Evolutionary conservation across 306 rosid species (phyloP).

Genomic region (Cucumis cinereus): DNA sequence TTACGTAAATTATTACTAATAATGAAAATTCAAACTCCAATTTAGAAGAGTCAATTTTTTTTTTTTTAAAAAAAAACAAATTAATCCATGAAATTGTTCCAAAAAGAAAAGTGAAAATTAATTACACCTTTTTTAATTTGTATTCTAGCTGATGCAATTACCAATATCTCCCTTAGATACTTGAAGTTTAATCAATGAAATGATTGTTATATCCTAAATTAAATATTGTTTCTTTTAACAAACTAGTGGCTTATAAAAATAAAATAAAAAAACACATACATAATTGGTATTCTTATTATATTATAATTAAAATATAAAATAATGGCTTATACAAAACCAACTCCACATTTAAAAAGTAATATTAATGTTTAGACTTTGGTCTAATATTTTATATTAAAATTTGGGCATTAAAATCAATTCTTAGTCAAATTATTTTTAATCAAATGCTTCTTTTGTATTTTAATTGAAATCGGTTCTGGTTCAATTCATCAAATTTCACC

Average conservation of each 20-base stretch:
- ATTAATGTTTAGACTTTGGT: background rate
- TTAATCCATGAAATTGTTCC: background rate
- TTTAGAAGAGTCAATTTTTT: background rate
- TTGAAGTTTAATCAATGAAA: background rate
- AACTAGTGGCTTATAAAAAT: background rate
- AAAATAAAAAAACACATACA: too few species aligned
- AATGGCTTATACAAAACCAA: background rate
- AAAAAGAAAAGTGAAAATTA: background rate
- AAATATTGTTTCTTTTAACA: background rate
- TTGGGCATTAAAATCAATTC: background rate
- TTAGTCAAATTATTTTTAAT: background rate
- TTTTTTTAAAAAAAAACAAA: background rate
- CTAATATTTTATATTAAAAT: background rate
- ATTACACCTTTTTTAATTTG: background rate
- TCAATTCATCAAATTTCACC: background rate
- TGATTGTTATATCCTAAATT: background rate
- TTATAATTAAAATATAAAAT: background rate
- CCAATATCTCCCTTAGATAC: background rate
- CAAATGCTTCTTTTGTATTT: too few species aligned
- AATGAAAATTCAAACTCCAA: background rate
- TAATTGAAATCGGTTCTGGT: background rate
- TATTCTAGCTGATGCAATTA: background rate
- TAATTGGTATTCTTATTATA: too few species aligned
- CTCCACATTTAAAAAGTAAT: background rate
- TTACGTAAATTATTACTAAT: background rate